A percentile compares a stretch with the other conserved stretches of the same genome.
Evolutionary conservation across 2,329 filamentous ascomycete genomes (phyloP).

Genomic region (Hypoxylon sp.): DNA sequence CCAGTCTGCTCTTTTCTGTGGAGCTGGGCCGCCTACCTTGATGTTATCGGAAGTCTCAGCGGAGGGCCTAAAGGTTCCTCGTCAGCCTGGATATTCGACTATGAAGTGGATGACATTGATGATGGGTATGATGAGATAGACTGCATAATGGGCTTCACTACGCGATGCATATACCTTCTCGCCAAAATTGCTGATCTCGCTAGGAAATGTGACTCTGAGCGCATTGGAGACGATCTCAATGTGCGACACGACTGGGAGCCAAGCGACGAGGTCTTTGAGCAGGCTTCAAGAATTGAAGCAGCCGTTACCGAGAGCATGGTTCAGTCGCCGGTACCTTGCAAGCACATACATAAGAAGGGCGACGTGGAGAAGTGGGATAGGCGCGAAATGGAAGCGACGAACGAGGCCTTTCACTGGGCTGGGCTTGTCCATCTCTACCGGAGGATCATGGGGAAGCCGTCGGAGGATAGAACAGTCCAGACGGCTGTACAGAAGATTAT

Average conservation of each 20-base stretch:
- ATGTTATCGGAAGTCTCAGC: conserved; percentile 79
- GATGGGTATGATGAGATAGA: conserved; percentile 77
- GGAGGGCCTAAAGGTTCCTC: conserved; percentile 69
- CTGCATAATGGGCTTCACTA: conserved; percentile 84
- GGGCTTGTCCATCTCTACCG: conserved; percentile 81
- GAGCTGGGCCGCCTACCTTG: conserved; percentile 87
- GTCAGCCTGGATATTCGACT: conserved; percentile 64
- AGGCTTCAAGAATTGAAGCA: conserved; percentile 70
- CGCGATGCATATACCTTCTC: conserved; percentile 76
- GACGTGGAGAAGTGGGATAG: conserved; percentile 70
- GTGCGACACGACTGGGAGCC: conserved; percentile 71
- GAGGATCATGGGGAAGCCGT: conserved; percentile 74
- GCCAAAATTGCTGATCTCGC: conserved; percentile 80
- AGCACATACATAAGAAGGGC: conserved; percentile 62
- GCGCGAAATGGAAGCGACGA: conserved; percentile 76
- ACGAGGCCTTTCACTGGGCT: conserved; percentile 84
- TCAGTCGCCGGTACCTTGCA: conserved; percentile 58
- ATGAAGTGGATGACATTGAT: conserved; percentile 63
- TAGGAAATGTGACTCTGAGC: conserved; percentile 74
- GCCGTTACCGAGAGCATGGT: conserved; percentile 71
- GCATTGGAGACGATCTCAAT: conserved; percentile 67
- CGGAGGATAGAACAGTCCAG: conserved; percentile 71
- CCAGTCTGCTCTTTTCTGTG: conserved; percentile 79
- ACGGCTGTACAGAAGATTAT: conserved; percentile 74
- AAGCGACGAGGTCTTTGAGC: conserved; percentile 63